phyloP scores from a whole-genome alignment of 2,329 filamentous ascomycete species.

The Epichloe baconii region DNA sequence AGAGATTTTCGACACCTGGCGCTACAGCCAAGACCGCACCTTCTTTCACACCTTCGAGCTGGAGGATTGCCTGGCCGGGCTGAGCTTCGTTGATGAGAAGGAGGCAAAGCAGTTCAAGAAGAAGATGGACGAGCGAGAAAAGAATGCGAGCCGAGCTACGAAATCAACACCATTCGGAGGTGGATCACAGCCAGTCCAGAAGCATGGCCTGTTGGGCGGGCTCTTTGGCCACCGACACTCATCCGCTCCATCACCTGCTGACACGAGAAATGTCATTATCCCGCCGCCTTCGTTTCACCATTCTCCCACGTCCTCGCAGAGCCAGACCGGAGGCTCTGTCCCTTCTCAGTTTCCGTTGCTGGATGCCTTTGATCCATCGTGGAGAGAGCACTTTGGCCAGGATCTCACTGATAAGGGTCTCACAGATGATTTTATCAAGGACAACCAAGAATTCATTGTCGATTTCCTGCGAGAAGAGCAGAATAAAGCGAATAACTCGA shows the following conservation, averaged over 20 bases:
- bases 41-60: slow-evolving; percentile 98
- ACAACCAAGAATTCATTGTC: slow-evolving; percentile 57
- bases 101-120: slow-evolving; percentile 95
- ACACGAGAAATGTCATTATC: slow-evolving; percentile 30
- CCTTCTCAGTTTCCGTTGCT: slow-evolving; percentile 47
- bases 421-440: slow-evolving; percentile 52
- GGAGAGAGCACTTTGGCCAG: slow-evolving; percentile 53
- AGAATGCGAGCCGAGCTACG: slow-evolving; percentile 85
- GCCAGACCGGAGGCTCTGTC: slow-evolving; percentile 30
- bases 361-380: slow-evolving; percentile 51
- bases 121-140: slow-evolving; percentile 93
- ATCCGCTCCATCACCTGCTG: slow-evolving; percentile 43
- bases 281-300: slow-evolving; percentile 22
- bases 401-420: slow-evolving; percentile 49
- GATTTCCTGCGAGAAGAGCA: slow-evolving; percentile 49
- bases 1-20: slow-evolving; percentile 91
- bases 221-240: slow-evolving; percentile 50
- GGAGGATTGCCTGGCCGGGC: slow-evolving; percentile 76
- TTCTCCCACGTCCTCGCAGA: slow-evolving; percentile 30
- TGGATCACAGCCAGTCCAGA: slow-evolving; percentile 24
- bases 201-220: slow-evolving; percentile 41
- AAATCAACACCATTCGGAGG: slow-evolving; percentile 62
- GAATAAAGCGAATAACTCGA: slow-evolving; percentile 19
- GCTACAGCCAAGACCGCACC: slow-evolving; percentile 90
- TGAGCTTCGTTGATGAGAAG: slow-evolving; percentile 94